A percentile compares a stretch with the other conserved stretches of the same genome.
phyloP scores from a whole-genome alignment of 2,329 filamentous ascomycete genomes.

The Basipetospora chlamydospora region DNA sequence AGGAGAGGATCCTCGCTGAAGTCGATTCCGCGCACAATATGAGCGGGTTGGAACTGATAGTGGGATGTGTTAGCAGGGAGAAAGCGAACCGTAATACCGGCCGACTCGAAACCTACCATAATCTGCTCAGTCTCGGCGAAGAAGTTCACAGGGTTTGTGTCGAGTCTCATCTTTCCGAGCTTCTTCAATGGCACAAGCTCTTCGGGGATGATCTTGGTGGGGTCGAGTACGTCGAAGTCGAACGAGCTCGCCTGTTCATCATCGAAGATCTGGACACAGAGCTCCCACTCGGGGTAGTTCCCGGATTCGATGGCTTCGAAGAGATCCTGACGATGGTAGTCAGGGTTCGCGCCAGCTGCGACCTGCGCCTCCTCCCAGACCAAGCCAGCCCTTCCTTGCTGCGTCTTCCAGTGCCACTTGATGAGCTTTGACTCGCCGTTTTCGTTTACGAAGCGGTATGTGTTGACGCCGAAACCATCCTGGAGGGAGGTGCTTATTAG shows the following conservation, averaged over 20 bases:
- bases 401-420: constrained; percentile 65
- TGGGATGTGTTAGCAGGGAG: background rate
- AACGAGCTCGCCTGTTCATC: constrained; percentile 62
- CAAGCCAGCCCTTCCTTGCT: constrained; percentile 60
- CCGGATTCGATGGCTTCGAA: constrained; percentile 59
- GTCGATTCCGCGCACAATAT: constrained; percentile 65
- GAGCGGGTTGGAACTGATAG: constrained; percentile 62
- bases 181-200: constrained; percentile 60
- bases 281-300: constrained; percentile 62
- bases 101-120: constrained; percentile 22
- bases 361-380: constrained; percentile 73
- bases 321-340: constrained; percentile 70
- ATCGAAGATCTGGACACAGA: constrained; percentile 65
- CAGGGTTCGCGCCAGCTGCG: constrained; percentile 58
- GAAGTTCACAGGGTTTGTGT: constrained; percentile 67
- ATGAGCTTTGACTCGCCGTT: constrained; percentile 57
- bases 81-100: background rate
- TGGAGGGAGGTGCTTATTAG: background rate
- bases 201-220: constrained; percentile 78
- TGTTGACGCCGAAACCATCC: constrained; percentile 74
- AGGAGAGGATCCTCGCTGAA: constrained; percentile 62
- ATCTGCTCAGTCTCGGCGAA: constrained; percentile 74
- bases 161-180: constrained; percentile 67
- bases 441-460: constrained; percentile 53
- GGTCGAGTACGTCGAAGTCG: constrained; percentile 73